Conservation (phyloP, 1,284 basidiomycete genomes). For the Boletus semigastroideus region DNA sequence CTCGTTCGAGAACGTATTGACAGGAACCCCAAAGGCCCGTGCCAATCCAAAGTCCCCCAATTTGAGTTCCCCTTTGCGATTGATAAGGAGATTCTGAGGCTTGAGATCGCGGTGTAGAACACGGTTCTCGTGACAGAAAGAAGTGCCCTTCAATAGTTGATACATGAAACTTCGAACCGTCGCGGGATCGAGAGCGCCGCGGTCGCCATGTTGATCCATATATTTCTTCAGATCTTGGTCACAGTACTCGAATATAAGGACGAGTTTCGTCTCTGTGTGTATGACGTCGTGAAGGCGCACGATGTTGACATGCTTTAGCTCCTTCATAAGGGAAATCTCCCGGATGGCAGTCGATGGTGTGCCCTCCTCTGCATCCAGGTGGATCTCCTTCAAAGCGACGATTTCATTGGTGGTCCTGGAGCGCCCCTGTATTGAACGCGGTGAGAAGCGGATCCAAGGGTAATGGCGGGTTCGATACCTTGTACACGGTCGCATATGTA, state of each 20-base stretch:
- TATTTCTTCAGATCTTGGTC: constrained; percentile 99
- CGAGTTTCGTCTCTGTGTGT: constrained; percentile 96
- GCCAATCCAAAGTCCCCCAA: constrained; percentile 96
- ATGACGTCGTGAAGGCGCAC: constrained; percentile 98
- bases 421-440: constrained; percentile 57
- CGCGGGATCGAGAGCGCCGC: constrained; percentile 89
- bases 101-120: constrained; percentile 97
- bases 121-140: constrained; percentile 98
- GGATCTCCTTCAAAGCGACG: constrained; percentile 91
- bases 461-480: constrained; percentile 48
- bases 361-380: constrained; percentile 93
- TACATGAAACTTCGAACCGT: constrained; percentile 98
- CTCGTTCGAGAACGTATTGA: constrained; percentile 96
- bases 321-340: constrained; percentile 96
- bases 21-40: constrained; percentile 92
- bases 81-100: constrained; percentile 97
- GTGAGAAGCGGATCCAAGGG: constrained; percentile 4
- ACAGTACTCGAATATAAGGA: constrained; percentile 98
- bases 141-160: constrained; percentile 95
- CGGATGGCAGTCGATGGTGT: constrained; percentile 94
- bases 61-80: constrained; percentile 96
- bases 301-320: constrained; percentile 93
- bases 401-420: constrained; percentile 87
- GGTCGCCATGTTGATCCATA: constrained; percentile 98
- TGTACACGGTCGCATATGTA: constrained; percentile 90